Conservation (phyloP, 1,284 basidiomycete species). For the Tilletia indica region DNA sequence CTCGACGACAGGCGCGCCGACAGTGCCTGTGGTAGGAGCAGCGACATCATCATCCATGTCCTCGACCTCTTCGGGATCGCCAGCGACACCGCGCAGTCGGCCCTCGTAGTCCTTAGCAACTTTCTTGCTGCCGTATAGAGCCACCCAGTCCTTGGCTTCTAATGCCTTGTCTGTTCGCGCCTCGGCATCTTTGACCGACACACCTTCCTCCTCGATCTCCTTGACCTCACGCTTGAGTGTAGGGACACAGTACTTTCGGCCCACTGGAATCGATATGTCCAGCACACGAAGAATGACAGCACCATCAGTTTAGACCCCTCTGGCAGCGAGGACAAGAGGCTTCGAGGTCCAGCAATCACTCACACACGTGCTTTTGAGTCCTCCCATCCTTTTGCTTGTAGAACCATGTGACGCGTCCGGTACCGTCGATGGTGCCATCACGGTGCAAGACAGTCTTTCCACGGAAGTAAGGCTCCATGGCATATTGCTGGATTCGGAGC, state of each 20-base stretch:
- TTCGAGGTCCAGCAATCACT: neutral
- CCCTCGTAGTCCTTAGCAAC: conserved; percentile 26
- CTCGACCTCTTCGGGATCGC: neutral
- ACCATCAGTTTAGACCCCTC: too few relatives aligned
- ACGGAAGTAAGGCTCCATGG: conserved; percentile 53
- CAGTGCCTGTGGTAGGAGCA: too few relatives aligned
- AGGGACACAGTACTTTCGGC: conserved; percentile 35
- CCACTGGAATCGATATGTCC: too few relatives aligned
- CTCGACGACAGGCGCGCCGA: too few relatives aligned
- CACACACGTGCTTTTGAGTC: conserved; percentile 33
- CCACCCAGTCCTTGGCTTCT: conserved; percentile 25
- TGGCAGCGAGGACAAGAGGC: too few relatives aligned
- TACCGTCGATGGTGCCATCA: conserved; percentile 52
- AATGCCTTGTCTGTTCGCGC: conserved; percentile 24
- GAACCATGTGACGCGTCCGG: conserved; percentile 48
- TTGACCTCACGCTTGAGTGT: conserved; percentile 44
- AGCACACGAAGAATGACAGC: too few relatives aligned
- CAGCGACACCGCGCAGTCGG: conserved; percentile 6
- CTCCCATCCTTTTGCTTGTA: conserved; percentile 51
- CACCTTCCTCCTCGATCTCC: conserved; percentile 38
- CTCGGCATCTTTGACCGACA: conserved; percentile 24
- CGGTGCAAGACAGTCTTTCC: conserved; percentile 54
- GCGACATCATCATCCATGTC: too few relatives aligned
- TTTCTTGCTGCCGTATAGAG: conserved; percentile 29
- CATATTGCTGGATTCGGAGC: conserved; percentile 54